Conservation (phyloP, 331 rosid genomes). For the Rhamnella rubrinervis region DNA sequence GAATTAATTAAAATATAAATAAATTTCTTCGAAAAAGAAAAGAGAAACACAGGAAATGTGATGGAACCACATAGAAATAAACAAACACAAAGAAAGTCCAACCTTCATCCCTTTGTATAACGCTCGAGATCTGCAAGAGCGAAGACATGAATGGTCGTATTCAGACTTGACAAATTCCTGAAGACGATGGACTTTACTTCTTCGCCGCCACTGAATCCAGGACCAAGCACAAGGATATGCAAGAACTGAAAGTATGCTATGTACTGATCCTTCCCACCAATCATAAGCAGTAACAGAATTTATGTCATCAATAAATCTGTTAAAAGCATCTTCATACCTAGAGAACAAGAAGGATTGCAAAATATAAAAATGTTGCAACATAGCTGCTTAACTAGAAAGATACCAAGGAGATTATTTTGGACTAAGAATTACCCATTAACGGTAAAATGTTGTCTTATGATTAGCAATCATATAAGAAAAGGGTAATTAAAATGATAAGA, state of each 20-base stretch:
- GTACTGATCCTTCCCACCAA: conserved; percentile 99
- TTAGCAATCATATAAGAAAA: background rate
- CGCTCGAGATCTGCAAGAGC: conserved; percentile 97
- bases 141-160: conserved; percentile 94
- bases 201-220: conserved; percentile 96
- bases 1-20: background rate
- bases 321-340: conserved; percentile 96
- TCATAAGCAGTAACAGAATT: conserved; percentile 97
- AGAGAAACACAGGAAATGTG: background rate
- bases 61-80: background rate
- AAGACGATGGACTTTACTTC: conserved; percentile 81
- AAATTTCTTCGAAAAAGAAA: background rate
- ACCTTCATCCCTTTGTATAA: conserved; percentile 99
- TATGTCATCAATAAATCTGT: conserved; percentile 91
- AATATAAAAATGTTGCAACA: background rate
- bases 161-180: conserved; percentile 95
- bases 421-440: background rate
- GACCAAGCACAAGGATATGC: conserved; percentile 99
- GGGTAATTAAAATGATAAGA: background rate
- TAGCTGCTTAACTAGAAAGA: conserved; percentile 19
- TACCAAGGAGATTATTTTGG: background rate
- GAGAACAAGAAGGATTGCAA: conserved; percentile 25
- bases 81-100: conserved; percentile 36
- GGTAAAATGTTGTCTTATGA: background rate
- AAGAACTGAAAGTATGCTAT: conserved; percentile 85